Evolutionary conservation across 2,329 filamentous ascomycete species (phyloP), one percentile per base, ranked within the genome.

Genomic region (Fusarium chlamydosporum): DNA sequence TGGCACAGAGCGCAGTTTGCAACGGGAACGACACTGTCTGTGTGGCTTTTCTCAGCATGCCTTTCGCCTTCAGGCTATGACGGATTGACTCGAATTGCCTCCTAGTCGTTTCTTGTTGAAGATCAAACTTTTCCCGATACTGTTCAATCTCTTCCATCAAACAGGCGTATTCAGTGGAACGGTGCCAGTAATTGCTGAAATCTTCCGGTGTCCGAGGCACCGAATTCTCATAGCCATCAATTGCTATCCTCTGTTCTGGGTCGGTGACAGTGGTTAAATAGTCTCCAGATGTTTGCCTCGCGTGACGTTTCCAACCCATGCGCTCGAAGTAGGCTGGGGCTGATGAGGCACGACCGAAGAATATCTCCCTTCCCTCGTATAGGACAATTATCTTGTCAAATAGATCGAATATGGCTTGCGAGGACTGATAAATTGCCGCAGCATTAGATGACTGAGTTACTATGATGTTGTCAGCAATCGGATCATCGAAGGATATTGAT

Each of bases 281-380:
- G 71, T 92, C 90, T 6, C 85, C 88, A 0, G 87, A 90, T 0
- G 89, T 92, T 75, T 92, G 89, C 7, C 91, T 84, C 3, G 83
- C 76, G 0, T 89, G 89, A 71, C 90, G 92, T 34, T 85, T 75
- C 84, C 87, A 94, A 37, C 92, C 92, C 78, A 91, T 87, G 15
- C 85, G 79, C 71, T 89, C 86, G 63, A 94, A 93, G 77, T 88
- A 94, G 1, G 76, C 76, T 72, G 85, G 88, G 0, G 91, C 91
- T 5, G 81, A 76, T 7, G 74, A 75, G 1, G 88, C 86, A 0
- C 86, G 85, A 0, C 92, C 92, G 70, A 90, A 94, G 80, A 88
- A 95, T 66, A 94, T 94, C 73, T 94, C 86, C 0, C 89, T 85
- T 2, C 92, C 92, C 74, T 94, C 90, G 73, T 94, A 93, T 0